These are phyloP conservation scores for Globisporangium megalacanthum DNA, from an alignment of 352 stramenopile genomes.

Conservation along the genomic window DNA sequence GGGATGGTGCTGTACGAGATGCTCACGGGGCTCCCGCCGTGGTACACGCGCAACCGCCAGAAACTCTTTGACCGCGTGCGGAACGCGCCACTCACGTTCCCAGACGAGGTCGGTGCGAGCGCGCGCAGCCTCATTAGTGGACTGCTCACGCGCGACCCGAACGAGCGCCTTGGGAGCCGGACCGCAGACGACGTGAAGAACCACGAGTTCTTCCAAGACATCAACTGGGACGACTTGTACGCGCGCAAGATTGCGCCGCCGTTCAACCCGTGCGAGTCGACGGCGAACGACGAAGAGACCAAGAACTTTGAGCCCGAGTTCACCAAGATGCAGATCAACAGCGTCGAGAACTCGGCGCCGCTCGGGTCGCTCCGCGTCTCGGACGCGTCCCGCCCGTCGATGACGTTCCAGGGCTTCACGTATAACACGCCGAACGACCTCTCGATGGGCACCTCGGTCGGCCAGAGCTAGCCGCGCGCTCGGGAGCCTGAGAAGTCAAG, in stretches of 20 bases:
- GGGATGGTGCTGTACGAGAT: slow-evolving; percentile 94
- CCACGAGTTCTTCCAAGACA: slow-evolving; percentile 77
- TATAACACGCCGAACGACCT: slow-evolving; percentile 88
- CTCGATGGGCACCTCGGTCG: slow-evolving; percentile 66
- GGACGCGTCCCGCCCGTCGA: slow-evolving; percentile 73
- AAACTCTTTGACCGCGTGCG: slow-evolving; percentile 91
- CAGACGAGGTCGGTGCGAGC: slow-evolving; percentile 67
- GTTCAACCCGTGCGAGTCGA: slow-evolving; percentile 79
- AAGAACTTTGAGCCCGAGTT: slow-evolving; percentile 90
- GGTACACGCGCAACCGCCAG: slow-evolving; percentile 92
- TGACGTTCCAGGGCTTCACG: slow-evolving; percentile 88
- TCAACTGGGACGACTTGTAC: slow-evolving; percentile 83
- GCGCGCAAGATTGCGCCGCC: slow-evolving; percentile 77
- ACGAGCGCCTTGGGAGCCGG: slow-evolving; percentile 68
- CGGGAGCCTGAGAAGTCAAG: not conserved
- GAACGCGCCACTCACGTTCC: slow-evolving; percentile 85
- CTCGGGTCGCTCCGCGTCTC: slow-evolving; percentile 62
- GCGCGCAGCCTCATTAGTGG: slow-evolving; percentile 80
- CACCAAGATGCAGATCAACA: slow-evolving; percentile 89
- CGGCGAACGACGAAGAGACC: slow-evolving; percentile 60
- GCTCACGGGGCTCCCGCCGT: slow-evolving; percentile 88
- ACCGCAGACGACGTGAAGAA: slow-evolving; percentile 81
- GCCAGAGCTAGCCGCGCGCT: slow-evolving; percentile 33
- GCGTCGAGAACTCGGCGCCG: slow-evolving; percentile 61
- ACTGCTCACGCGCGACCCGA: slow-evolving; percentile 76